phyloP scores from a whole-genome alignment of 805 yeast species.

The Kodamaea kakaduensis region DNA sequence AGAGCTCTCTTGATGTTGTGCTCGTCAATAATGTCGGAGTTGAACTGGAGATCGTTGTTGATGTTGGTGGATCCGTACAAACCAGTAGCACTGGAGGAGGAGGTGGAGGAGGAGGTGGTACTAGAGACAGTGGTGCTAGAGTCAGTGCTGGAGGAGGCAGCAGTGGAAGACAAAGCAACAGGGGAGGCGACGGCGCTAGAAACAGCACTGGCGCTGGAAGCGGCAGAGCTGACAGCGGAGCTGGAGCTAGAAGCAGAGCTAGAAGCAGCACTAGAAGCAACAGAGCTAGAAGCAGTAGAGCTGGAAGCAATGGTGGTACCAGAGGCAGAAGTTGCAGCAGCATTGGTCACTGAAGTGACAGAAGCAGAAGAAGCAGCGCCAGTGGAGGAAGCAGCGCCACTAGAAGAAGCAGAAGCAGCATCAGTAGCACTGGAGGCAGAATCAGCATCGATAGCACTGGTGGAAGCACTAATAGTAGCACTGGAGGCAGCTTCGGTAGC shows the following conservation, averaged over 20 bases:
- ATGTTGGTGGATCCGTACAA: conserved; percentile 8
- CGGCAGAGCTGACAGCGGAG: background rate
- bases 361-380: conserved; percentile 4
- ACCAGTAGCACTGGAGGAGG: conserved; percentile 7
- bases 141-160: conserved; percentile 1
- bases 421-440: conserved; percentile 3
- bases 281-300: background rate
- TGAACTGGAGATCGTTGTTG: conserved; percentile 18
- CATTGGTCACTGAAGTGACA: conserved; percentile 2
- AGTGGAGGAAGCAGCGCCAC: background rate
- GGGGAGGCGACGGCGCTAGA: background rate
- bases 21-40: conserved; percentile 27
- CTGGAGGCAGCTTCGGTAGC: conserved; percentile 5
- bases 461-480: conserved; percentile 7
- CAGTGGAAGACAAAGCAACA: background rate
- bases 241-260: background rate
- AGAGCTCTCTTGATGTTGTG: conserved; percentile 31
- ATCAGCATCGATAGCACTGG: conserved; percentile 3
- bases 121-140: conserved; percentile 8
- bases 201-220: background rate
- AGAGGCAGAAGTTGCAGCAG: conserved; percentile 3
- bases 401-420: conserved; percentile 2
- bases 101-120: conserved; percentile 11
- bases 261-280: conserved; percentile 7
- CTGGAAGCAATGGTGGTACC: conserved; percentile 1